Evolutionary conservation across 2,329 filamentous ascomycete species (phyloP), one percentile per base, ranked within the genome.

Genomic region (Aspergillus carbonarius): DNA sequence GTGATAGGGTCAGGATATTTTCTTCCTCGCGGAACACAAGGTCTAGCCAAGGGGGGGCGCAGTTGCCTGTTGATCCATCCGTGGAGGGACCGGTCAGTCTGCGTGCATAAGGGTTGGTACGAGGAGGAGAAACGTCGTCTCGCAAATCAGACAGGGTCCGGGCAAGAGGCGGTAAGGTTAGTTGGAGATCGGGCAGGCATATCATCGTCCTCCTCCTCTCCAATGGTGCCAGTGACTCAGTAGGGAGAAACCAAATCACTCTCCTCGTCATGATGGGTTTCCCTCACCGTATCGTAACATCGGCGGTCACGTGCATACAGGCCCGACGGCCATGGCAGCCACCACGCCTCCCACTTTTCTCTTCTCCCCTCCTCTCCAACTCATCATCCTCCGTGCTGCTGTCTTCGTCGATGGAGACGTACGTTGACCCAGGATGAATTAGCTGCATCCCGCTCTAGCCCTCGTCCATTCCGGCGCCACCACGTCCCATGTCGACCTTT

Each of bases 401-500:
- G 10, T 42, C 12, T 4, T 18, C 39, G 18, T 13, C 13, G 39
- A 32, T 9, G 8, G 30, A 32, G 39, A 18, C 10, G 5, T 42
- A 2, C 12, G 20, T 32, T n/a, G 25, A 3, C 25, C 5, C 15
- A 30, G 15, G 27, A 48, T 32, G 44, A 32, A 5, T 30, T 48
- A 17, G 23, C 12, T 48, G 25, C 15, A 8, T 30, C 9, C 27
- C 44, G 44, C 25, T n/a, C 25, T 30, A 30, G 25, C 44, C 44
- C n/a, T 18, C 4, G n/a, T 30, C 27, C 44, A 27, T 48, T 30
- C 25, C 27, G 44, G 23, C 25, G 44, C 44, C 27, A 27, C 25
- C 44, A 30, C 44, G 20, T 27, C 51, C 44, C 17, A 92, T 93
- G 90, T 93, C 90, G 20, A 93, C 89, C 1, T 93, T 93, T 72